Base-by-base conservation (phyloP, 2,329 filamentous ascomycete species). In the Nakataea oryzae region DNA sequence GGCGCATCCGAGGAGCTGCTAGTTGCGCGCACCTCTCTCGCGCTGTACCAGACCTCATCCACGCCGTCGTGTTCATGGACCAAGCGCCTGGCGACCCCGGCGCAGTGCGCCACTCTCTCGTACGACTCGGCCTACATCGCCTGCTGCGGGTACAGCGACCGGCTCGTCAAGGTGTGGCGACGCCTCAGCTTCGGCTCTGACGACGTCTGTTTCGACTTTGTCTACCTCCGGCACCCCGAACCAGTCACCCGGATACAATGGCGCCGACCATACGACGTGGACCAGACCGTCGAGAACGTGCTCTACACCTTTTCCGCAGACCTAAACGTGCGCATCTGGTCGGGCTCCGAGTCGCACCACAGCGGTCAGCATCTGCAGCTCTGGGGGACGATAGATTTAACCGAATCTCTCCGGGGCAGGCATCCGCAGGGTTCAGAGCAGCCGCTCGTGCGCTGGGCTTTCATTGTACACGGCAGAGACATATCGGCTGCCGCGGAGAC, bases 121-220 rank as follows among this genome's bases (percentile, higher is more conserved):
- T 91, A 91, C 65, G 93, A 96, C 72, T 93, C 91, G 14, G 87
- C 87, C 26, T 86, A 96, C 64, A 91, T 97, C 61, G 93, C 92
- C 24, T 93, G 90, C 1, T 84, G 89, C 14, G 89, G 91, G 55
- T 78, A 81, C 59, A 85, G 90, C 70, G 95, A 97, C 73, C 83
- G 88, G 60, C 77, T 97, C 26, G 86, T 96, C 67, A 97, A 99
- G 75, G 84, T 97, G 68, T 99, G 96, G 95, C 86, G 92, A 65
- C 84, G 93, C 61, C 78, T 96, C 28, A 89, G 89, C 11, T 97
- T 93, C 71, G 91, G 91, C 17, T 83, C 86, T 0, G 88, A 91
- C 63, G 89, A 96, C 67, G 88, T 91, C 54, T 83, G 89, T 62
- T 97, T 97, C 74, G 93, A 97, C 69, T 87, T 96, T 69, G 87